Evolutionary conservation across 1,284 basidiomycete species (phyloP), one percentile per base, ranked within the genome.

Genomic region (Cryptococcus amylolentus): DNA sequence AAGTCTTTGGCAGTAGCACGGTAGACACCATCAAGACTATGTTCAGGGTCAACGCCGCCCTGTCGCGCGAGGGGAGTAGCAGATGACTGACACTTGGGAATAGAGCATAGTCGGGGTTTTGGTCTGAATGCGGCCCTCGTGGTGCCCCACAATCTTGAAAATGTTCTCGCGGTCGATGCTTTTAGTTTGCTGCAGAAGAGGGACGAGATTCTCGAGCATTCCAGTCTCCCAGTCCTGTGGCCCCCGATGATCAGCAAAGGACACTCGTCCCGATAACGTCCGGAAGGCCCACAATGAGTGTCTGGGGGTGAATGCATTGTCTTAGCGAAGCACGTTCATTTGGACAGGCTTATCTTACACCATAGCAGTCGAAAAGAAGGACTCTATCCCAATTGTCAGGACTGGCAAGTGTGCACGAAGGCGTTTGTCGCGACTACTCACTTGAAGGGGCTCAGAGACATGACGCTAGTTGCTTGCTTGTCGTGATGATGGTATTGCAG

Each of bases 161-260:
- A 71, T 45, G 20, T 52, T 50, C 20, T 56, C 49, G 2, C 49
- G 50, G 35, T 52, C 52, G 1, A 63, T 65, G 39, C 58, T 60
- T 9, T 56, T 58, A 23, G 55, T 55, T 38, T 67, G 64, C 5
- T 26, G 7, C 20, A 67, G 49, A 1, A 71, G 39, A 4, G 67
- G 64, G 18, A 54, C 40, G n/a, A 70, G 54, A n/a, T 57, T 54
- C 41, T 64, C 55, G 18, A 55, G 57, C 60, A 67, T 66, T 18
- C 70, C 70, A 27, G 48, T 43, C 49, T 71, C 69, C 69, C 69
- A 70, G 49, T 72, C 62, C 54, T 58, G n/a, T 14, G 18, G 7
- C 31, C 18, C 18, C 16, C 38, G 27, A 4, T 10, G 3, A 35
- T 50, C 35, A 50, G 38, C 49, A 42, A n/a, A 42, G 16, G 8